These are phyloP conservation scores for Russula vinacea DNA, from an alignment of 768 basidiomycete genomes.

Conservation along the genomic window DNA sequence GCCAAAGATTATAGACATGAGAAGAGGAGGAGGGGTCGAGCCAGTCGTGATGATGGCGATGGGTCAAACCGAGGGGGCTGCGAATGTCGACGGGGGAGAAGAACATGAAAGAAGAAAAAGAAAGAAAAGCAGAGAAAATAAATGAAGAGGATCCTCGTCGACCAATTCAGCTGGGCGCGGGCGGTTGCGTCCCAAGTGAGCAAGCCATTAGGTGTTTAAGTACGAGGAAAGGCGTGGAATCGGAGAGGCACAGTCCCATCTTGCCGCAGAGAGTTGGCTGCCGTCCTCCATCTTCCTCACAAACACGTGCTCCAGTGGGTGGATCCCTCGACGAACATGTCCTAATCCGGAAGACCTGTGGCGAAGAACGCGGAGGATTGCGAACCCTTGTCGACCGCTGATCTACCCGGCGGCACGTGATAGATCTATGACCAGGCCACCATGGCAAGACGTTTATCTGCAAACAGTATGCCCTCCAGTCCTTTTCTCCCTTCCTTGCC, in stretches of 20 bases:
- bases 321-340: too few species aligned
- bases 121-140: conserved; percentile 1
- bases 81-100: conserved; percentile 14
- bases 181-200: conserved; percentile 21
- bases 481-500: not conserved
- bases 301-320: too few species aligned
- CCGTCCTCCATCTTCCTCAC: too few species aligned
- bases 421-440: not conserved
- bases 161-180: conserved; percentile 16
- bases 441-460: conserved; percentile 12
- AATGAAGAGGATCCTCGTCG: conserved; percentile 23
- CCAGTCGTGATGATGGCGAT: conserved; percentile 13
- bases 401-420: not conserved
- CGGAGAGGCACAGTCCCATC: conserved; percentile 7
- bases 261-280: too few species aligned
- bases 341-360: too few species aligned
- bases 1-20: conserved; percentile 22
- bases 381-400: not conserved
- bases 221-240: conserved; percentile 23
- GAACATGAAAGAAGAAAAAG: conserved; percentile 23
- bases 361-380: not conserved
- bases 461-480: not conserved
- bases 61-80: not conserved
- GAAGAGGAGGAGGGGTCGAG: conserved; percentile 1
- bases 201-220: conserved; percentile 30